Evolutionary conservation across 306 rosid species (phyloP), one percentile per base, ranked within the genome.

Genomic region (Acacia melanoxylon): DNA sequence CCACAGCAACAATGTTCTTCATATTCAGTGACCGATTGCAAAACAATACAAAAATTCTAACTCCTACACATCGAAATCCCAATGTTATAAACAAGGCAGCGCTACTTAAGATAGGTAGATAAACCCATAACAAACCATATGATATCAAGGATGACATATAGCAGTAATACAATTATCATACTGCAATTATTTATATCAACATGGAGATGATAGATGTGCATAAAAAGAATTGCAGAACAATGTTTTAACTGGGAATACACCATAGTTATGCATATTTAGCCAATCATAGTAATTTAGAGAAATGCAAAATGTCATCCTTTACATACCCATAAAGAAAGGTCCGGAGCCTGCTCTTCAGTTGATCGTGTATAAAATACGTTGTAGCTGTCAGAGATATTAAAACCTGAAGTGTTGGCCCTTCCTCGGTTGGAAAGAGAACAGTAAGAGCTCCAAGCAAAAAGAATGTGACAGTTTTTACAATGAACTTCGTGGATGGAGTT

Each of bases 321-420:
- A 87, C 91, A 16, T 91, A 95, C 99, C 99, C 92, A n/a, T 93
- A 95, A 77, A 95, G 91, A 0, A 86, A 83, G 59, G 99, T 87
- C 78, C 94, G 89, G 68, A 90, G 62, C 80, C 84, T 95, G 91
- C 91, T 89, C 92, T 91, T 92, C 85, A 95, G 85, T 80, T 97
- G 91, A 59, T 95, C 92, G 22, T 92, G 24, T 80, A 95, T 22
- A 85, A 95, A 89, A 87, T 95, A 93, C 5, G 91, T 72, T 51
- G 99, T 95, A 65, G 96, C 98, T 16, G 93, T 35, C 75, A 95
- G 88, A 49, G 99, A 95, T 82, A 93, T 8, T 73, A 95, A 95
- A 1, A 95, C 99, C 89, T 95, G 99, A 86, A 95, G 91, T 20
- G 98, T 95, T 74, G 99, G 99, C 65, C 99, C 99, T 82, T 93